Base-by-base conservation (phyloP, 2,329 filamentous ascomycete species). In the Aspergillus tanneri region DNA sequence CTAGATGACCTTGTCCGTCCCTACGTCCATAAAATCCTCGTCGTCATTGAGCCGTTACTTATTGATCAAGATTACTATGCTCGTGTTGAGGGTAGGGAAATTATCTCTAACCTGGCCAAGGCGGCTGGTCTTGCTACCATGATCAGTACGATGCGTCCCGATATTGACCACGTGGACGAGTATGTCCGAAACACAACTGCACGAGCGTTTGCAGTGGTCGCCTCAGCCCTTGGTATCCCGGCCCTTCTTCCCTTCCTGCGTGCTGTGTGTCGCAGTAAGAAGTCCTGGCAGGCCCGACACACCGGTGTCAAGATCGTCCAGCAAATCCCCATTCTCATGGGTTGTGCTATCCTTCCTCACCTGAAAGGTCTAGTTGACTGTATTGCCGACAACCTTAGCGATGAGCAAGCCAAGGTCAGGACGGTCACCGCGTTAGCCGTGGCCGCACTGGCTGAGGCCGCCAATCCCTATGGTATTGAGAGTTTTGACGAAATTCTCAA, bases 61-160 rank as follows among this genome's bases (percentile, higher is more conserved):
- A 99, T 99, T 64, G 95, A 99, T 66, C 93, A 99, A 74, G 95
- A 99, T 73, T 99, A 99, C 74, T 99, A 99, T 70, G 93, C 95
- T 34, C 87, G 93, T 68, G 93, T 99, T 4, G 93, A 99, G 71
- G 93, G 93, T 71, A 89, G 93, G 59, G 93, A 99, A 70, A 99
- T 99, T 61, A 99, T 99, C 61, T 97, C 92, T 46, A 99, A 99
- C 68, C 82, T 99, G 41, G 88, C 88, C 67, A 99, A 99, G 72
- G 93, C 93, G 19, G 93, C 95, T 53, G 95, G 93, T 66, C 81
- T 99, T 46, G 93, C 93, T 14, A 93, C 95, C 60, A 99, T 99
- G 93, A 99, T 99, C 69, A 96, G 90, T 73, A 96, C 91, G 7
- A 99, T 99, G 93, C 82, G 93, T 63, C 95, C 93, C 0, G 93